Evolutionary conservation across 129 eudicot genomes (phyloP).

Genomic region (Deinandra increscens): DNA sequence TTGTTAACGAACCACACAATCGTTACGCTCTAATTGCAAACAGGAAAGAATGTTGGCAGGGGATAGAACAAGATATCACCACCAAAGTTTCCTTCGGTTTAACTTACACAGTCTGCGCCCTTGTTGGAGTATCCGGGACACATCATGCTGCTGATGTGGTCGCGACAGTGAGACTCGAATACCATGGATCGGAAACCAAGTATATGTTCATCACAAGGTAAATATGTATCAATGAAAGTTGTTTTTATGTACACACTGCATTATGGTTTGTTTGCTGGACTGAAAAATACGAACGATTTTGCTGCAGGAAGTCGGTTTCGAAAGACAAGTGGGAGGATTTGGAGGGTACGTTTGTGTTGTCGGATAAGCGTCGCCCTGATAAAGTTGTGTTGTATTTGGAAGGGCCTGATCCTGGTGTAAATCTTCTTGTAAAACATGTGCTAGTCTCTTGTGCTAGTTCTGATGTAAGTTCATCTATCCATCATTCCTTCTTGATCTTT

Average conservation of each 20-base stretch:
- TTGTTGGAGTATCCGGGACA: conserved; percentile 64
- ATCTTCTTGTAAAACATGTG: conserved; percentile 72
- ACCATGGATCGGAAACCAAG: conserved; percentile 44
- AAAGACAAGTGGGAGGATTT: conserved; percentile 62
- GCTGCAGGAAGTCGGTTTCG: conserved; percentile 54
- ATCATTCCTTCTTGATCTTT: too few species aligned
- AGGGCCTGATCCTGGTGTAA: conserved; percentile 86
- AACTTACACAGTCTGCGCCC: conserved; percentile 58
- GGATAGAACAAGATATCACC: conserved; percentile 91
- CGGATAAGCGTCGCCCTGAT: conserved; percentile 54
- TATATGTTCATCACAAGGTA: conserved; percentile 74
- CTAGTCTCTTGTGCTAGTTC: conserved; percentile 23
- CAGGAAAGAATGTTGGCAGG: conserved; percentile 86
- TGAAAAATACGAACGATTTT: not conserved
- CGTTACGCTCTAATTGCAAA: conserved; percentile 57
- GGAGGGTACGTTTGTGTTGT: conserved; percentile 74
- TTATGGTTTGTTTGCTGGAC: not conserved
- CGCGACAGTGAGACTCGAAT: conserved; percentile 71
- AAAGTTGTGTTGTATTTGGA: conserved; percentile 69
- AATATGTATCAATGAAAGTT: not conserved
- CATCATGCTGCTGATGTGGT: conserved; percentile 49
- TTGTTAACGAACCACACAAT: conserved; percentile 37
- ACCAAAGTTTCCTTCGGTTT: conserved; percentile 47
- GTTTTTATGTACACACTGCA: not conserved
- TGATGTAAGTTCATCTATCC: conserved; percentile 38